Percentiles rank a stretch among this genome's conserved stretches.
These are phyloP conservation scores for Monosporascus sp. DNA, from an alignment of 2,329 filamentous ascomycete species.

Conservation along the genomic window DNA sequence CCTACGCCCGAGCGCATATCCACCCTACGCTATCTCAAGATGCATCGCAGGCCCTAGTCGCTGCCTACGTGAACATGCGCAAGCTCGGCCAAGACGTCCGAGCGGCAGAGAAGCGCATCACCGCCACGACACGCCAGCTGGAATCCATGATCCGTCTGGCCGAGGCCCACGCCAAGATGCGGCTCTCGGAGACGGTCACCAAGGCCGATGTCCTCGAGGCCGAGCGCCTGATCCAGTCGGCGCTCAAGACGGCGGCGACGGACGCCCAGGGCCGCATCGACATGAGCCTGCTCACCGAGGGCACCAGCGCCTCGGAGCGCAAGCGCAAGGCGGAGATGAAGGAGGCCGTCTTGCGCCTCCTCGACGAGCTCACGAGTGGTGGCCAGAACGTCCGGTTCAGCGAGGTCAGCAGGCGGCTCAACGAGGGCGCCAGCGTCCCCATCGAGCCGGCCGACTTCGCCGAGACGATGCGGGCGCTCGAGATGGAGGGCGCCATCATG, in stretches of 20 bases:
- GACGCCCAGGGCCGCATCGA: constrained; percentile 91
- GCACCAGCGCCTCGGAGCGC: constrained; percentile 83
- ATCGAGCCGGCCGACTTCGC: constrained; percentile 78
- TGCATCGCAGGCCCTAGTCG: constrained; percentile 77
- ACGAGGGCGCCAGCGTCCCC: constrained; percentile 63
- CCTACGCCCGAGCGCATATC: constrained; percentile 82
- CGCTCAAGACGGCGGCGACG: constrained; percentile 95
- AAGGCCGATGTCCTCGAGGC: constrained; percentile 82
- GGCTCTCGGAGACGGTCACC: constrained; percentile 70
- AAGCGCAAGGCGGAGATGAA: constrained; percentile 80
- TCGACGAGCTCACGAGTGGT: constrained; percentile 74
- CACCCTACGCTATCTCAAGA: constrained; percentile 76
- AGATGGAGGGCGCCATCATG: constrained; percentile 79
- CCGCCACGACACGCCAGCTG: constrained; percentile 90
- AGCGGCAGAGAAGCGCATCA: constrained; percentile 89
- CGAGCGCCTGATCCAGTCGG: constrained; percentile 85
- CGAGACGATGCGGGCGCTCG: constrained; percentile 72
- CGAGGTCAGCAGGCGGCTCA: constrained; percentile 70
- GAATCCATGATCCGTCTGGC: constrained; percentile 97
- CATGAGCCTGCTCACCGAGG: constrained; percentile 92
- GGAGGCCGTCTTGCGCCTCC: constrained; percentile 63
- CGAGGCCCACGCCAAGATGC: constrained; percentile 98
- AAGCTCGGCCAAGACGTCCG: constrained; percentile 85
- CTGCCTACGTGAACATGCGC: constrained; percentile 90
- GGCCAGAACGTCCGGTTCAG: constrained; percentile 66